Base-by-base conservation (phyloP, 2,329 filamentous ascomycete genomes). In the Venturia effusa region DNA sequence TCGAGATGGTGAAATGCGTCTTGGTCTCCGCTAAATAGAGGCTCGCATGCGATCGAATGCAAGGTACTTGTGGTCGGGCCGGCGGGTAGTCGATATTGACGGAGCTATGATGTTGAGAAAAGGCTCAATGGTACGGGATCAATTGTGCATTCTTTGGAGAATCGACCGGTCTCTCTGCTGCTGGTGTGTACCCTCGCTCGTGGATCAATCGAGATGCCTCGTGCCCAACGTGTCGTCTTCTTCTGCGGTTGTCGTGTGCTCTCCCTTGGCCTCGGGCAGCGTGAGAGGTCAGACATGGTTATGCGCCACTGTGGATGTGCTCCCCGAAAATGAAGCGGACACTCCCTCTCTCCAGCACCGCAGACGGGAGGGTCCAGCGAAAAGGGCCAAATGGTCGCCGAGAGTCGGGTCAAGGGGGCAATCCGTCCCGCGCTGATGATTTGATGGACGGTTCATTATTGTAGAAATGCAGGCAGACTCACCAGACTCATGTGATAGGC, bases 401-500 rank as follows among this genome's bases (percentile, higher is more conserved):
- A 57, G 34, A 34, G 24, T 57, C 51, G 51, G 51, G 13, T 57
- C 51, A 57, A n/a, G 51, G 5, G n/a, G 51, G 30, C 24, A 32
- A 19, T 55, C 48, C 30, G 32, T 55, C 27, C 48, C 48, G 24
- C 8, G 15, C 3, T 27, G 22, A 17, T 55, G 24, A 32, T 4
- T 19, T 22, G 13, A 19, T 6, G 8, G 51, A 32, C 27, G 13
- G 27, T 15, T 48, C 4, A 24, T 27, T 57, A 3, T 34, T 7
- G 34, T 22, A 8, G 19, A 34, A 32, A 34, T 3, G 15, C 27
- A 57, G n/a, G 19, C 7, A 4, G 27, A 57, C 51, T 57, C 30
- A 57, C 51, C 51, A 57, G 15, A 19, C 51, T 57, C 51, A 57
- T 57, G 30, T 57, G 51, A 34, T 57, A 57, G 19, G 51, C 51